Base-by-base conservation (phyloP, 768 basidiomycete species). In the Cystobasidiopsis lactophilus region DNA sequence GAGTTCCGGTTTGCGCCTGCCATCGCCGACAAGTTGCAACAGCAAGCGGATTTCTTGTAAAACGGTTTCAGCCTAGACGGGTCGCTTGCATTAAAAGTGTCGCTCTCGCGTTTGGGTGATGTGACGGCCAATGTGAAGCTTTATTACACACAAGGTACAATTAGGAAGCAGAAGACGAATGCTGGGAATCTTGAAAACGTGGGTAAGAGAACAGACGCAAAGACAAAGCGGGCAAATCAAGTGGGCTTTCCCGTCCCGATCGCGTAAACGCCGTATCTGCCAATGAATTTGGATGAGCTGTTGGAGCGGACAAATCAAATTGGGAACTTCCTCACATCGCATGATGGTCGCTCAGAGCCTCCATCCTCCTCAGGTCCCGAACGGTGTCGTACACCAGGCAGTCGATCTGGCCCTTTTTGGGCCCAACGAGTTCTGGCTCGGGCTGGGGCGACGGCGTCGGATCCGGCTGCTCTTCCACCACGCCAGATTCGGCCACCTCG, bases 351-450 rank as follows among this genome's bases (percentile, higher is more conserved):
- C 21, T 27, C 33, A 35, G 73, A 16, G 80, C 84, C 64, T 81
- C 79, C 51, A 89, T 65, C 52, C 73, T 70, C 38, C 76, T 72
- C 79, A 89, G 70, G 62, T 89, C 82, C 56, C 80, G 76, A 19
- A 86, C 70, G 14, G 79, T 82, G 57, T 74, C 67, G 62, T 89
- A 89, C 40, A 68, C 67, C 2, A 85, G 63, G 60, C 82, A 83
- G 5, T 77, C 66, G 2, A 89, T 71, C 43, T 85, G 82, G 2
- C 85, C 85, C 57, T 70, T 75, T 21, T 48, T 40, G 26, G 62
- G 62, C 1, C 62, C 62, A 1, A 41, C 26, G 18, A 52, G 23
- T 24, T 14, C 26, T 9, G 45, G 53, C 23, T 18, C 11, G 4
- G 51, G 41, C n/a, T 29, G 23, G 18, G 11, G 41, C 13, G 16